Evolutionary conservation across 257 asterid genomes (phyloP).

Genomic region (Penstemon eatonii): DNA sequence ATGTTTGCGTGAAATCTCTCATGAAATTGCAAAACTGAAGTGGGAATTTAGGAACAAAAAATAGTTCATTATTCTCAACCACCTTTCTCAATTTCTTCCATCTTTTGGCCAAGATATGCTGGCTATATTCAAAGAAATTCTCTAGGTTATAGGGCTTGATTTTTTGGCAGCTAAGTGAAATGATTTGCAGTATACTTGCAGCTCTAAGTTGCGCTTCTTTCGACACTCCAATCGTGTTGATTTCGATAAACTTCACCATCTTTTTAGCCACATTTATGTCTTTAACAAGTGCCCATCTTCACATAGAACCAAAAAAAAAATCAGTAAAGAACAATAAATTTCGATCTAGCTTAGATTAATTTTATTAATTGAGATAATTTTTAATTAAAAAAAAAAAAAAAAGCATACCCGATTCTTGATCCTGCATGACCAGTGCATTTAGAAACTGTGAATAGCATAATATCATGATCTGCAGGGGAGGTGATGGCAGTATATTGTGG

Average conservation of each 20-base stretch:
- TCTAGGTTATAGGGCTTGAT: slow-evolving; percentile 29
- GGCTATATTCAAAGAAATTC: slow-evolving; percentile 56
- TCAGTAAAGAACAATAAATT: slow-evolving; percentile 4
- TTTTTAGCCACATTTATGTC: slow-evolving; percentile 60
- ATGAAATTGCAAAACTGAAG: slow-evolving; percentile 50
- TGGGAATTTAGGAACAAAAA: slow-evolving; percentile 52
- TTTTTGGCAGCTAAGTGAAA: slow-evolving; percentile 56
- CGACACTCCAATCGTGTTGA: slow-evolving; percentile 82
- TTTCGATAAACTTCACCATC: slow-evolving; percentile 71
- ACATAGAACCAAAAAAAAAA: background rate
- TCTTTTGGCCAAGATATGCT: slow-evolving; percentile 46
- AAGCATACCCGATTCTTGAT: slow-evolving; percentile 75
- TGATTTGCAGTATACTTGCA: slow-evolving; percentile 49
- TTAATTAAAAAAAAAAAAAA: background rate
- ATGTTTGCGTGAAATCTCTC: slow-evolving; percentile 39
- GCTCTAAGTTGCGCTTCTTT: slow-evolving; percentile 85
- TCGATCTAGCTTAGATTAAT: background rate
- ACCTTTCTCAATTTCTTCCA: slow-evolving; percentile 53
- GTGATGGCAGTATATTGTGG: slow-evolving; percentile 83
- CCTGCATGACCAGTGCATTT: slow-evolving; percentile 96
- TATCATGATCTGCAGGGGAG: slow-evolving; percentile 52
- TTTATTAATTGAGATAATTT: background rate
- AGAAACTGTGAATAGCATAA: slow-evolving; percentile 86
- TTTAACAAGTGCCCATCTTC: slow-evolving; percentile 81
- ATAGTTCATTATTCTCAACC: slow-evolving; percentile 31